A percentile compares a stretch with the other conserved stretches of the same genome.
Evolutionary conservation across 805 yeast genomes (phyloP).

Genomic region (Ogataea salicorniae): DNA sequence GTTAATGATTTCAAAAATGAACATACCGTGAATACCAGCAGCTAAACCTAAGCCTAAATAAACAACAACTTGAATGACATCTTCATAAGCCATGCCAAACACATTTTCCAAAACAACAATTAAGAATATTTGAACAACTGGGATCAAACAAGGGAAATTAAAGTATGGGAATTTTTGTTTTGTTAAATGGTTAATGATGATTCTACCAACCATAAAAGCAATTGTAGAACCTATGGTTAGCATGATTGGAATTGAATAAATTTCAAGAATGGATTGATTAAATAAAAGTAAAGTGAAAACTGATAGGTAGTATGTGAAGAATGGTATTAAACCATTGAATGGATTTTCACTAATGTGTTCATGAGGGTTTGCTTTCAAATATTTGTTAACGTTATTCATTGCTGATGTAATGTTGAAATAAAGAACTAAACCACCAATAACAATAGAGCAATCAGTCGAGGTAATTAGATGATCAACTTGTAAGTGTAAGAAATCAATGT

Average conservation of each 20-base stretch:
- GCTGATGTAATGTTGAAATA: slow-evolving; percentile 67
- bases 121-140: slow-evolving; percentile 43
- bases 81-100: slow-evolving; percentile 35
- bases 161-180: slow-evolving; percentile 68
- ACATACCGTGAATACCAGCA: slow-evolving; percentile 61
- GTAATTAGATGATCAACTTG: slow-evolving; percentile 29
- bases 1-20: slow-evolving; percentile 72
- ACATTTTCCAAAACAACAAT: slow-evolving; percentile 32
- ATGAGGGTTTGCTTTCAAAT: slow-evolving; percentile 28
- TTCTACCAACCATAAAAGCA: slow-evolving; percentile 88
- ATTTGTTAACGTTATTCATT: slow-evolving; percentile 49
- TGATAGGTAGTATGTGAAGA: slow-evolving; percentile 47
- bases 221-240: slow-evolving; percentile 67
- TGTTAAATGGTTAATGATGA: slow-evolving; percentile 82
- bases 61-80: slow-evolving; percentile 45
- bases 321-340: slow-evolving; percentile 59
- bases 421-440: slow-evolving; percentile 49
- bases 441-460: slow-evolving; percentile 38
- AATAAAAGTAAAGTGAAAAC: slow-evolving; percentile 43
- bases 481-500: slow-evolving; percentile 27
- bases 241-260: slow-evolving; percentile 49
- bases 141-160: slow-evolving; percentile 66
- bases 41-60: slow-evolving; percentile 68
- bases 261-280: slow-evolving; percentile 46
- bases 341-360: slow-evolving; percentile 29